These are phyloP conservation scores for Candida vaughaniae DNA, from an alignment of 805 yeast species.

Conservation along the genomic window DNA sequence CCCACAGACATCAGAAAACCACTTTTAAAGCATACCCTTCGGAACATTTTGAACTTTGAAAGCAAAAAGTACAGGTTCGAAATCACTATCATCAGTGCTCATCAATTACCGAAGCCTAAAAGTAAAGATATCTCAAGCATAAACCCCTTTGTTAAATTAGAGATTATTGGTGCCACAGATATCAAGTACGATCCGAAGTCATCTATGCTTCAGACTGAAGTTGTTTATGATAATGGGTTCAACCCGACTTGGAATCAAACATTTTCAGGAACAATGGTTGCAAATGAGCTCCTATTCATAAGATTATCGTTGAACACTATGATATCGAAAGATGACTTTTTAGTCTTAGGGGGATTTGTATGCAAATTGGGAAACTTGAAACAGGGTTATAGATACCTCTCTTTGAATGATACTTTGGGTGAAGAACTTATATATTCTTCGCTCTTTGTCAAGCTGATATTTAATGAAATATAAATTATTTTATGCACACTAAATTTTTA, in stretches of 20 bases:
- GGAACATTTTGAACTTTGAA: conserved; percentile 5
- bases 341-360: conserved; percentile 56
- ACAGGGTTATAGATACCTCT: conserved; percentile 80
- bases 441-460: conserved; percentile 35
- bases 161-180: conserved; percentile 48
- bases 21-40: conserved; percentile 18
- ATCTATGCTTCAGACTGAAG: conserved; percentile 14
- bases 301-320: conserved; percentile 49
- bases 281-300: conserved; percentile 53
- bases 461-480: conserved; percentile 4
- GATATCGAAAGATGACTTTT: conserved; percentile 23
- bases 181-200: conserved; percentile 22
- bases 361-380: conserved; percentile 62
- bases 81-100: conserved; percentile 68
- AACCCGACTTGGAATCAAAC: conserved; percentile 78
- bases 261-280: conserved; percentile 42
- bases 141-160: conserved; percentile 64
- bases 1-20: conserved; percentile 51
- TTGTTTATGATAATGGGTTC: conserved; percentile 70
- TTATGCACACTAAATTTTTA: background rate
- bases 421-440: conserved; percentile 62
- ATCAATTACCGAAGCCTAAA: conserved; percentile 73
- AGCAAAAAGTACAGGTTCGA: conserved; percentile 16
- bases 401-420: conserved; percentile 74
- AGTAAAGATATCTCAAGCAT: conserved; percentile 46